A percentile compares a stretch with the other conserved stretches of the same genome.
phyloP scores from a whole-genome alignment of 2,329 filamentous ascomycete species.

The Ascosphaera apis region DNA sequence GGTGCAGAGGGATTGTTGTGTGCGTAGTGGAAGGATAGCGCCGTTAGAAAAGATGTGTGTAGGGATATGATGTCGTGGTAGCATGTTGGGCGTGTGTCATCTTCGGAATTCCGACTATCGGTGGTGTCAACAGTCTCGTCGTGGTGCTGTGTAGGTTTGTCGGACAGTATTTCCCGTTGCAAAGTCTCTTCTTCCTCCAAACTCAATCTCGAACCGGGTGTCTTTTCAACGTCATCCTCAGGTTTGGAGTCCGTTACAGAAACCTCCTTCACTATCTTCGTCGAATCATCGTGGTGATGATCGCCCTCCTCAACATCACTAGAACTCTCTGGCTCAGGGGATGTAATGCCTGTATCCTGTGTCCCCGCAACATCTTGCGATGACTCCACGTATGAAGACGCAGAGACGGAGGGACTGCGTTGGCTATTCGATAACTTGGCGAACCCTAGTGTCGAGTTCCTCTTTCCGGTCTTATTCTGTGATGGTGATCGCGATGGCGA shows the following conservation, averaged over 20 bases:
- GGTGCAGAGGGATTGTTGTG: slow-evolving; percentile 42
- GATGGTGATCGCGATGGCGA: too few species aligned
- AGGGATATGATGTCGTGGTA: slow-evolving; percentile 35
- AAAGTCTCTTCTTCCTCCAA: too few species aligned
- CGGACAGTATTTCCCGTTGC: background rate
- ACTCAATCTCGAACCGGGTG: too few species aligned
- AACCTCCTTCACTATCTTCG: background rate
- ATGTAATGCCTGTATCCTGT: background rate
- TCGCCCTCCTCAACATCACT: background rate
- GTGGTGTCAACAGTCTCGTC: background rate
- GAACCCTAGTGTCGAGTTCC: too few species aligned
- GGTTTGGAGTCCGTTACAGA: background rate
- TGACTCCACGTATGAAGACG: background rate
- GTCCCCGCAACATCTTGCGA: background rate
- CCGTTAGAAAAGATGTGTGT: slow-evolving; percentile 43
- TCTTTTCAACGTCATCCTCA: too few species aligned
- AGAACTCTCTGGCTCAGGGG: background rate
- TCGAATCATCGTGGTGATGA: background rate
- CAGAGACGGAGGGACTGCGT: background rate
- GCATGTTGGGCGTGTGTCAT: slow-evolving; percentile 8
- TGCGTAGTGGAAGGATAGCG: slow-evolving; percentile 43
- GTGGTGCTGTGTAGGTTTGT: background rate
- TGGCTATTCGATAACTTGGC: too few species aligned
- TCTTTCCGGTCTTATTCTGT: too few species aligned
- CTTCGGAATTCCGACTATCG: slow-evolving; percentile 20